These are phyloP conservation scores for Colletotrichum orchidophilum DNA, from an alignment of 2,329 filamentous ascomycete species.

Conservation along the genomic window DNA sequence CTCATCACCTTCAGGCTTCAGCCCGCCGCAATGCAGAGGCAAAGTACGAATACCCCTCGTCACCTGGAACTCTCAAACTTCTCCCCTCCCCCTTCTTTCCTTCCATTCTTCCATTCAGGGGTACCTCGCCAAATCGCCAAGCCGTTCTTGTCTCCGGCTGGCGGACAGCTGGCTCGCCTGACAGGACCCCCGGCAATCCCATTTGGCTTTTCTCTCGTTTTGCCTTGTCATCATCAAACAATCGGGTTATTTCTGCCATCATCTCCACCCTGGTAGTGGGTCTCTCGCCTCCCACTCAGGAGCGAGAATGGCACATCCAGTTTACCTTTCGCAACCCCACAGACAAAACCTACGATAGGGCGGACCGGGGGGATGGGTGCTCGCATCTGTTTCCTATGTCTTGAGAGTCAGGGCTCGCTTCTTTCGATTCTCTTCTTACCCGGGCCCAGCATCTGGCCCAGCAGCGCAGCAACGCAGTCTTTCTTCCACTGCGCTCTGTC, in stretches of 20 bases:
- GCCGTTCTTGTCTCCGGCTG: neutral
- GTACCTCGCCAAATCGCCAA: neutral
- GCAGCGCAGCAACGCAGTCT: too few relatives aligned
- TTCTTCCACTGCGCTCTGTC: neutral
- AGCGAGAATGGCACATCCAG: constrained; percentile 20
- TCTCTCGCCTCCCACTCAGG: constrained; percentile 9
- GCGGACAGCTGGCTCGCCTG: constrained; percentile 1
- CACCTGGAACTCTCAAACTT: neutral
- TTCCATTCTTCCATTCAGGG: neutral
- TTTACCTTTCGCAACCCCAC: constrained; percentile 31
- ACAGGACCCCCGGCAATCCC: neutral
- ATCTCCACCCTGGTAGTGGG: constrained; percentile 21
- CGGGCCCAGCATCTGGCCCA: neutral
- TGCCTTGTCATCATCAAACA: constrained; percentile 34
- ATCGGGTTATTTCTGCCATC: constrained; percentile 34
- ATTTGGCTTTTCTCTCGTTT: constrained; percentile 32
- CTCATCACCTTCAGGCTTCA: neutral
- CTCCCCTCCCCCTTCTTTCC: neutral
- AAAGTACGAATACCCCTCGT: neutral
- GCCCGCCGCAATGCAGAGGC: neutral
- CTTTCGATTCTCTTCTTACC: neutral
- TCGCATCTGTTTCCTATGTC: constrained; percentile 25
- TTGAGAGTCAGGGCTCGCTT: neutral
- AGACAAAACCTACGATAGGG: constrained; percentile 32
- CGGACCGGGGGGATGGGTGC: constrained; percentile 21